These are phyloP conservation scores for Colletotrichum sp. DNA, from an alignment of 2,329 filamentous ascomycete species.

Conservation along the genomic window DNA sequence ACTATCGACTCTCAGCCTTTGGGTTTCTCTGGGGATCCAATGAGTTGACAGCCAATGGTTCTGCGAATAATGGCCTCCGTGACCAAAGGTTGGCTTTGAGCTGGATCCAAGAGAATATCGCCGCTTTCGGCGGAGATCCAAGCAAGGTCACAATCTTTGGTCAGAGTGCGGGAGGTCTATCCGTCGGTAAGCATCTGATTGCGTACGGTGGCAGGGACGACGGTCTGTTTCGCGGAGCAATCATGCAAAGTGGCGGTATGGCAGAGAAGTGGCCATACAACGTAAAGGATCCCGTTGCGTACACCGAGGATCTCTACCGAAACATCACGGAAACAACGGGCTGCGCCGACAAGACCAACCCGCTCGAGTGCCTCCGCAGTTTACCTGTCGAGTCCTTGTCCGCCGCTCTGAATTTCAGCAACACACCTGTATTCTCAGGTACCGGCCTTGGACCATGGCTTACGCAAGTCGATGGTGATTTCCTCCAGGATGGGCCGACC, in stretches of 20 bases:
- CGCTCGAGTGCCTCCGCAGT: constrained; percentile 29
- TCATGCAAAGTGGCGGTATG: constrained; percentile 46
- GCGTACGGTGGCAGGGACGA: constrained; percentile 59
- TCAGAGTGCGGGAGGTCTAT: constrained; percentile 56
- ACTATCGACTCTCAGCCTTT: constrained; percentile 56
- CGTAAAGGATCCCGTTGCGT: not conserved
- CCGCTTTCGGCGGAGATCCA: constrained; percentile 53
- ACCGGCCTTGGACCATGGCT: not conserved
- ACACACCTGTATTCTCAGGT: constrained; percentile 22
- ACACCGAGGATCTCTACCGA: constrained; percentile 7
- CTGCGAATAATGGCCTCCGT: constrained; percentile 53
- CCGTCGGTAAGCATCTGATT: constrained; percentile 52
- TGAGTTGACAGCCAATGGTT: constrained; percentile 44
- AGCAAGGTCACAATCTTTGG: constrained; percentile 56
- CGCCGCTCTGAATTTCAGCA: constrained; percentile 30
- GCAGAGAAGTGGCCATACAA: constrained; percentile 20
- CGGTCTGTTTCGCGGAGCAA: constrained; percentile 55
- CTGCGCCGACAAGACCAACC: not conserved
- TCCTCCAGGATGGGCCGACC: constrained; percentile 46
- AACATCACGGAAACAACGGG: constrained; percentile 1
- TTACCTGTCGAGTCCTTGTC: constrained; percentile 33
- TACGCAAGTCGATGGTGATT: constrained; percentile 38
- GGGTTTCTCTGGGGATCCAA: constrained; percentile 52
- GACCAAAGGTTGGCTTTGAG: constrained; percentile 53
- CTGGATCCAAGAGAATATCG: constrained; percentile 57